Conservation (phyloP, 176 grass and related monocot species). For the Olyra latifolia region DNA sequence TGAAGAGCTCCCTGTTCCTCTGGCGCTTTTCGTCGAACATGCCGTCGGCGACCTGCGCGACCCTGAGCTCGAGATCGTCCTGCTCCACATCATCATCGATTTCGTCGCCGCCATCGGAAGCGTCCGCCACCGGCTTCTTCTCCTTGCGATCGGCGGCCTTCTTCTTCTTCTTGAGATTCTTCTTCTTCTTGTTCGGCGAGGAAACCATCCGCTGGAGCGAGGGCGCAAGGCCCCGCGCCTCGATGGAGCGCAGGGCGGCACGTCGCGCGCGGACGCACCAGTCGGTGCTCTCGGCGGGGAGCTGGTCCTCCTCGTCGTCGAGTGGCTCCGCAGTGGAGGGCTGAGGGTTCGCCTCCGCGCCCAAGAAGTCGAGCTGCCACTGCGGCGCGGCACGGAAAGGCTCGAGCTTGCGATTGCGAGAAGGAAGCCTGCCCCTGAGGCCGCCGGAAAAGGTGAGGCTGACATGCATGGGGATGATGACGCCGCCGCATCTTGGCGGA, state of each 20-base stretch:
- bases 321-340: neutral
- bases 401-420: slow-evolving; percentile 9
- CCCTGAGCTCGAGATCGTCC: slow-evolving; percentile 48
- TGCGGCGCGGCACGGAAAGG: slow-evolving; percentile 30
- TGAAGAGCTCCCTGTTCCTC: slow-evolving; percentile 62
- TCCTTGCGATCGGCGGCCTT: slow-evolving; percentile 28
- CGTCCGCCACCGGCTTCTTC: neutral
- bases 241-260: slow-evolving; percentile 68
- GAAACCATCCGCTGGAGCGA: slow-evolving; percentile 61
- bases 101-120: slow-evolving; percentile 21
- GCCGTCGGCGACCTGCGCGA: slow-evolving; percentile 61
- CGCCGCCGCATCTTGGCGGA: neutral
- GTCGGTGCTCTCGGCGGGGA: slow-evolving; percentile 54
- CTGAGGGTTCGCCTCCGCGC: neutral
- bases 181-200: slow-evolving; percentile 72
- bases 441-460: neutral
- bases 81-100: slow-evolving; percentile 39
- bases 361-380: slow-evolving; percentile 53
- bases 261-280: slow-evolving; percentile 86
- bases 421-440: neutral
- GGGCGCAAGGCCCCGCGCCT: slow-evolving; percentile 57
- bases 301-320: slow-evolving; percentile 18
- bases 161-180: slow-evolving; percentile 35
- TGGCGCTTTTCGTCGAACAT: slow-evolving; percentile 78
- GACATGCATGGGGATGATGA: slow-evolving; percentile 7